These are phyloP conservation scores for Seiridium cupressi DNA, from an alignment of 2,329 filamentous ascomycete species.

Conservation along the genomic window DNA sequence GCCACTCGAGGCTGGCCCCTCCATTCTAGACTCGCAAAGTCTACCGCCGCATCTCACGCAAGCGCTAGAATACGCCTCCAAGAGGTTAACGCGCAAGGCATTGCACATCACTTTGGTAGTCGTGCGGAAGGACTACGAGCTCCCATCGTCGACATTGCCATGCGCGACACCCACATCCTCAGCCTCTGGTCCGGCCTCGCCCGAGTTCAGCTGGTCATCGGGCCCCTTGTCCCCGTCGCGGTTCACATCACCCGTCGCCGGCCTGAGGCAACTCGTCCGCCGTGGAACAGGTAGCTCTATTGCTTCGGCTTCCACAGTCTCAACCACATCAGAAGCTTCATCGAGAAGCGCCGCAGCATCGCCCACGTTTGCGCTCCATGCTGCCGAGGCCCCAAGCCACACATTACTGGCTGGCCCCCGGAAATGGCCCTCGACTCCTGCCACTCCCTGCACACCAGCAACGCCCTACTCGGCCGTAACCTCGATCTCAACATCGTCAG, in stretches of 20 bases:
- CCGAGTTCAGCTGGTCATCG: constrained; percentile 9
- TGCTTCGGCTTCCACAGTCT: constrained; percentile 9
- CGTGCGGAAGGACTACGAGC: constrained; percentile 54
- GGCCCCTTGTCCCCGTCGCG: constrained; percentile 28
- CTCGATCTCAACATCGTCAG: constrained; percentile 27
- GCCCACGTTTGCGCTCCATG: constrained; percentile 23
- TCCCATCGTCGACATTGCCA: constrained; percentile 38
- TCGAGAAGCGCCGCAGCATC: constrained; percentile 27
- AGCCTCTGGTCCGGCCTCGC: constrained; percentile 24
- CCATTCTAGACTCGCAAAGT: constrained; percentile 55
- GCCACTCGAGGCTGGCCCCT: constrained; percentile 61
- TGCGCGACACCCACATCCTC: constrained; percentile 21
- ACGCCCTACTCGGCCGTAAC: constrained; percentile 36
- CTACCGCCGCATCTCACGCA: constrained; percentile 53
- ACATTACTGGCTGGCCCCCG: constrained; percentile 16
- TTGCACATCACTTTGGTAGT: constrained; percentile 58
- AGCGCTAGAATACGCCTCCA: constrained; percentile 59
- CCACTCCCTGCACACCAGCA: constrained; percentile 45
- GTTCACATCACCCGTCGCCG: constrained; percentile 28
- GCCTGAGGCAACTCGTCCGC: constrained; percentile 38
- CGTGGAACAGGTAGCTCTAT: constrained; percentile 32
- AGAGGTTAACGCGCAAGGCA: constrained; percentile 52
- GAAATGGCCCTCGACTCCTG: constrained; percentile 35
- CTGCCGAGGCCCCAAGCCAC: constrained; percentile 12
- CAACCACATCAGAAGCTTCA: constrained; percentile 17